Base-by-base conservation (phyloP, 1,284 basidiomycete genomes). In the Trichosporon faecale region DNA sequence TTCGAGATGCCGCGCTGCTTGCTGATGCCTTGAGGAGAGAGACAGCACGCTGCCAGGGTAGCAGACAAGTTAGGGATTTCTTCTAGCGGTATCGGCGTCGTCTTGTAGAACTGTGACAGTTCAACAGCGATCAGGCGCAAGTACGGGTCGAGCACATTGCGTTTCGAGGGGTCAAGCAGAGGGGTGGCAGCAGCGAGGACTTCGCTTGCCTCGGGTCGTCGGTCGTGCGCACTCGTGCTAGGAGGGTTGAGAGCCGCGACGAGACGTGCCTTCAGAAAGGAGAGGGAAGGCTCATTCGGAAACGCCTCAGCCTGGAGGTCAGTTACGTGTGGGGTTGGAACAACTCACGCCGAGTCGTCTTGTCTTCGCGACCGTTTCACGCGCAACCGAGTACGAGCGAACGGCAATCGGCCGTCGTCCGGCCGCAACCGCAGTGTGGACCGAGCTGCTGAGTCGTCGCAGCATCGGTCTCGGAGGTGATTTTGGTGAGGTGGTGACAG, bases 191-290 rank as follows among this genome's bases (percentile, higher is more conserved):
- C 67, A 0, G 67, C 72, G 35, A 70, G 64, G 7, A 70, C 31
- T 6, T 27, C 44, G 6, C 21, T 14, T 2, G 64, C 65, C 16
- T 66, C 49, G 2, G 64, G 40, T 4, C 9, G 9, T 23, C n/a
- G 21, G 16, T 29, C 44, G 11, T 65, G 21, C 4, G 65, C 23
- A 27, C 35, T 31, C 5, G 55, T 40, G 29, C 33, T 44, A 1
- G 67, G 31, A 1, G 67, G 67, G 60, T 66, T 31, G 21, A 73
- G 66, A 3, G 72, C 72, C 14, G 67, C 44, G 9, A 66, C 37
- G 3, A 73, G 67, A 0, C 64, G 68, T 3, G 70, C 70, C 8
- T 68, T 69, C 23, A 71, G 61, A 23, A 69, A 46, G 16, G 72
- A 27, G 7, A 64, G 25, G 29, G 68, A 57, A 9, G 65, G 64